Evolutionary conservation across 2,329 filamentous ascomycete species (phyloP), one percentile per base, ranked within the genome.

Genomic region (Zasmidium cellare): DNA sequence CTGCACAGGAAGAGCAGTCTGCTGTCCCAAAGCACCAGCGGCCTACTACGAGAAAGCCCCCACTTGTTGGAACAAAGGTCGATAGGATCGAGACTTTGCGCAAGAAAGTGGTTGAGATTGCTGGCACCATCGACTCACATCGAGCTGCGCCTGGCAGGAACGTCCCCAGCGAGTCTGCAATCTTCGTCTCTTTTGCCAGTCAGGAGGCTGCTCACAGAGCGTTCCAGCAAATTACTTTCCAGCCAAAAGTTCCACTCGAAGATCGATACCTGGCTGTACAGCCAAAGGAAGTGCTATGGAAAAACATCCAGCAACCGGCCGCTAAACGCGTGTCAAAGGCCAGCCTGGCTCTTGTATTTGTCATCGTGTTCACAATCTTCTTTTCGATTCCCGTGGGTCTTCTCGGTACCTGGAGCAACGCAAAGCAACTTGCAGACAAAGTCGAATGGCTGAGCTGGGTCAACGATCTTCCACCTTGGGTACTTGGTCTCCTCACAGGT

Each of bases 41-140:
- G 22, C 92, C 92, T 1, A 86, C 87, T 2, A 89, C 94, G 68
- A 84, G 85, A 31, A 77, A 86, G 52, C 89, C 87, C 67, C 80
- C 82, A 5, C 74, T 96, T 28, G 80, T 92, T 62, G 88, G 91
- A 61, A 84, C 89, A 66, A 93, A 94, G 73, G 89, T 94, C n/a
- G 92, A 97, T 75, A 92, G 91, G 0, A 96, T 99, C 71, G 86
- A 93, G 60, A 96, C 90, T 84, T 88, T 87, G 59, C 87, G 93
- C 44, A 80, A 82, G 1, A 87, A 91, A 70, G 83, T 97, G 50
- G 83, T 87, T 51, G 85, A 87, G 48, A 80, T 96, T 41, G 85
- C 87, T 46, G 88, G 90, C 3, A 83, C 88, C 62, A 87, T 91
- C 45, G 81, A 80, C 53, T 80, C 82, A 55, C 89, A 91, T 70